Evolutionary conservation across 164 flowering plant species (phyloP), one percentile per base, ranked within the genome.

Genomic region (Saururus chinensis): DNA sequence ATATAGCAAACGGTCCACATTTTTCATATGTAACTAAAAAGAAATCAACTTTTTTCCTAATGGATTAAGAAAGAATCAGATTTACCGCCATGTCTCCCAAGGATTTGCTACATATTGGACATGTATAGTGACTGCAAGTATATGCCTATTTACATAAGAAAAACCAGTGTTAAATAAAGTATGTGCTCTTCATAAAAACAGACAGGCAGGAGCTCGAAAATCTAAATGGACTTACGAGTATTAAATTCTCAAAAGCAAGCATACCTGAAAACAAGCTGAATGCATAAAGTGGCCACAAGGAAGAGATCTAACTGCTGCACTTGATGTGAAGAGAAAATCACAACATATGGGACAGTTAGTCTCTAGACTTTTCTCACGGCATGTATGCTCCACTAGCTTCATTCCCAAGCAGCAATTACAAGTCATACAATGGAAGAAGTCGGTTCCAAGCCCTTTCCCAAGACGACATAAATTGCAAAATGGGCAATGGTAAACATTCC

Each of bases 221-320:
- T 30, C 37, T 30, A 2, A 30, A 30, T 30, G 52, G 40, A 9
- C 40, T 48, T 54, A 19, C 17, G 21, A 55, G 30, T 52, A 56
- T 22, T 56, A 45, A 24, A 26, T 30, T 35, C 12, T 57, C 4
- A 60, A 23, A 42, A 54, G 12, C 40, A 20, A 35, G 22, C 56
- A 45, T 45, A 87, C 95, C 96, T 81, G 91, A 71, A 89, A 92
- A 72, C 98, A 92, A 67, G 87, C 84, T 30, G 96, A 86, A 74
- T 92, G 96, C 95, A 88, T 89, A 75, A 81, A 92, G 73, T 92
- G 96, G 62, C 96, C 98, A 79, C 98, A 92, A 58, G 96, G 96
- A 63, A 92, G 89, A 58, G 86, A 87, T 79, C 82, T 76, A 56
- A 92, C 89, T 24, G 81, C 56, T 30, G 80, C 85, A 77, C 88